Percentiles rank a stretch among this genome's conserved stretches.
These are phyloP conservation scores for Paecilomyces formosus DNA, from an alignment of 2,329 filamentous ascomycete genomes.

Conservation along the genomic window DNA sequence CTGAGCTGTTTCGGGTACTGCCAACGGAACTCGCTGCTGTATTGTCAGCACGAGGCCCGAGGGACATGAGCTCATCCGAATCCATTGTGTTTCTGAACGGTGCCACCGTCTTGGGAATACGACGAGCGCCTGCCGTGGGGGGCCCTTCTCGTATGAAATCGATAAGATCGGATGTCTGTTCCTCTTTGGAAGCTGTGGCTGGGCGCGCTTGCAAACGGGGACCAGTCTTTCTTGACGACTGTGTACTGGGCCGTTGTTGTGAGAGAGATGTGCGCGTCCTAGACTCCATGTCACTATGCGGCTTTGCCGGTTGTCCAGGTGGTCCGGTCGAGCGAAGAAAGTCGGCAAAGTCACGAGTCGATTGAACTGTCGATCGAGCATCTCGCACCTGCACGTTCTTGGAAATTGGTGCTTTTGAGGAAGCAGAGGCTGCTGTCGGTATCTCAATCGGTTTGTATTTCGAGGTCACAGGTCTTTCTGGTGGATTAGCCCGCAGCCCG, in stretches of 20 bases:
- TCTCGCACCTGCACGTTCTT: slow-evolving; percentile 54
- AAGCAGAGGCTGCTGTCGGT: neutral
- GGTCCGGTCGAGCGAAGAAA: slow-evolving; percentile 85
- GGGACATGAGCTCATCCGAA: slow-evolving; percentile 58
- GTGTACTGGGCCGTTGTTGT: slow-evolving; percentile 1
- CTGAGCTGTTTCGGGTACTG: slow-evolving; percentile 47
- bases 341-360: slow-evolving; percentile 74
- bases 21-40: slow-evolving; percentile 29
- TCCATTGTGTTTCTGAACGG: slow-evolving; percentile 82
- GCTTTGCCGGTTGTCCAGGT: slow-evolving; percentile 3
- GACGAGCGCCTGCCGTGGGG: slow-evolving; percentile 55
- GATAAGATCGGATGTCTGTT: slow-evolving; percentile 77
- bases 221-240: slow-evolving; percentile 12
- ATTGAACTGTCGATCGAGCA: slow-evolving; percentile 62
- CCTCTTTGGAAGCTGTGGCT: slow-evolving; percentile 53
- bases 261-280: slow-evolving; percentile 8
- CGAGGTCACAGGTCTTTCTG: slow-evolving; percentile 9
- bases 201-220: slow-evolving; percentile 64
- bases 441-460: slow-evolving; percentile 15
- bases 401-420: slow-evolving; percentile 12
- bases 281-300: neutral
- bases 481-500: slow-evolving; percentile 12
- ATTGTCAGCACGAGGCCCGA: slow-evolving; percentile 21
- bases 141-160: slow-evolving; percentile 92
- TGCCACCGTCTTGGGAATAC: slow-evolving; percentile 74